phyloP scores from a whole-genome alignment of 1,284 basidiomycete species.

The Trichosporon sp. region DNA sequence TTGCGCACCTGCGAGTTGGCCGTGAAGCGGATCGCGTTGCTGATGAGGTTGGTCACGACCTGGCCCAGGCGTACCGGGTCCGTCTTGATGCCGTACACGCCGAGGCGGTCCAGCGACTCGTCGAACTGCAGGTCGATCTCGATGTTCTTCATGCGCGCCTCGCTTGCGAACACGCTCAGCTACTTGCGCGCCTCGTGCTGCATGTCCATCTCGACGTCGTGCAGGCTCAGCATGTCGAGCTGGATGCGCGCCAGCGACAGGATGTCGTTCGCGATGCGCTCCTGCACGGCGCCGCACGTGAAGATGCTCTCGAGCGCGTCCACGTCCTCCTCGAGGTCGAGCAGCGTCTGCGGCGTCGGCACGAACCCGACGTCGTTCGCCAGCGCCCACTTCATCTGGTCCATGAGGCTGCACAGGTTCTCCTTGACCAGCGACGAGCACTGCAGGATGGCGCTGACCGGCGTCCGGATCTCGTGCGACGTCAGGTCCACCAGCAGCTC shows the following conservation, averaged over 20 bases:
- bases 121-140: slow-evolving; percentile 35
- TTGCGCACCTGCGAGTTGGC: slow-evolving; percentile 13
- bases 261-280: slow-evolving; percentile 51
- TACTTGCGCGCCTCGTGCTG: slow-evolving; percentile 43
- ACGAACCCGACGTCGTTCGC: slow-evolving; percentile 28
- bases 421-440: slow-evolving; percentile 46
- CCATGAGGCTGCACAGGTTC: slow-evolving; percentile 34
- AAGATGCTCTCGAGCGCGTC: slow-evolving; percentile 35
- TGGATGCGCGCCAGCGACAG: slow-evolving; percentile 50
- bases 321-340: slow-evolving; percentile 39
- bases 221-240: slow-evolving; percentile 41
- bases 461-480: slow-evolving; percentile 47
- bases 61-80: slow-evolving; percentile 48
- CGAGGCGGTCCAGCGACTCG: slow-evolving; percentile 24
- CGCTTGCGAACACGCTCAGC: slow-evolving; percentile 36
- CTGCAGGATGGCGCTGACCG: slow-evolving; percentile 46
- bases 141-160: slow-evolving; percentile 40
- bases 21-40: slow-evolving; percentile 35
- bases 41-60: slow-evolving; percentile 37
- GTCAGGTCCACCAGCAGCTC: slow-evolving; percentile 48
- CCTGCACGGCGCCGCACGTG: slow-evolving; percentile 49
- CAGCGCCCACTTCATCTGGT: slow-evolving; percentile 28
- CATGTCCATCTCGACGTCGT: slow-evolving; percentile 46
- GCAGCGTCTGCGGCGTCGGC: slow-evolving; percentile 38
- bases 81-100: slow-evolving; percentile 36